Conservation (phyloP, 2,329 filamentous ascomycete species). For the Acrodontium crateriforme region DNA sequence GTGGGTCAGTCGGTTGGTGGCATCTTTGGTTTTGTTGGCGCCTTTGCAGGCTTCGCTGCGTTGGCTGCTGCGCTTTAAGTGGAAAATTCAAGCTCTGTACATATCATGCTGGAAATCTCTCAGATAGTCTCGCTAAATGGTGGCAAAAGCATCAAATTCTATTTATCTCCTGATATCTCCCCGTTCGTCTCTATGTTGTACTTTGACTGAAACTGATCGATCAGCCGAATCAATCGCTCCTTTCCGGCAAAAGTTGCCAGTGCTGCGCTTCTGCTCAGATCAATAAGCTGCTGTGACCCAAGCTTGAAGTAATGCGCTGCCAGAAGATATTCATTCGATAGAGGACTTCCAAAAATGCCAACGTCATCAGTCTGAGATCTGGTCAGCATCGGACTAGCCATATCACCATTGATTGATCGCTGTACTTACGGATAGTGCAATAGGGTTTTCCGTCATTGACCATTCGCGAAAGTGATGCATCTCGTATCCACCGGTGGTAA, state of each 20-base stretch:
- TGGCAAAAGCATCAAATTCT: too few species aligned
- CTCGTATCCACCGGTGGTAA: conserved; percentile 50
- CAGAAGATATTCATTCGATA: conserved; percentile 65
- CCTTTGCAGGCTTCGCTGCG: too few species aligned
- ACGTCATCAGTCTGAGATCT: conserved; percentile 61
- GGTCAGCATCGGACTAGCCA: conserved; percentile 8
- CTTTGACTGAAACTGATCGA: conserved; percentile 6
- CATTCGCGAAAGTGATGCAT: conserved; percentile 70
- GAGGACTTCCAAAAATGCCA: conserved; percentile 61
- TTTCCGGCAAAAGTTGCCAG: conserved; percentile 53
- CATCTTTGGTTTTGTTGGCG: too few species aligned
- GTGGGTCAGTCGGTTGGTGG: too few species aligned
- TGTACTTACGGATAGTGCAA: conserved; percentile 54
- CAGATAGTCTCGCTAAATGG: too few species aligned
- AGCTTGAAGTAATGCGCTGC: conserved; percentile 58
- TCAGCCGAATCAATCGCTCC: conserved; percentile 45
- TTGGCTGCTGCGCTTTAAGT: too few species aligned
- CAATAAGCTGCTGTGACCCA: conserved; percentile 31
- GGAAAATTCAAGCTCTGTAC: too few species aligned
- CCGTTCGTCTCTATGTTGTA: too few species aligned
- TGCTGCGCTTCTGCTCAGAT: conserved; percentile 47
- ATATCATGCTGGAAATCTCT: too few species aligned
- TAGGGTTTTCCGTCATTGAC: conserved; percentile 42
- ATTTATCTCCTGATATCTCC: too few species aligned
- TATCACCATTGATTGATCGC: conserved; percentile 1